Evolutionary conservation across 352 stramenopile species (phyloP).

Genomic region (Globisporangium ultimum): DNA sequence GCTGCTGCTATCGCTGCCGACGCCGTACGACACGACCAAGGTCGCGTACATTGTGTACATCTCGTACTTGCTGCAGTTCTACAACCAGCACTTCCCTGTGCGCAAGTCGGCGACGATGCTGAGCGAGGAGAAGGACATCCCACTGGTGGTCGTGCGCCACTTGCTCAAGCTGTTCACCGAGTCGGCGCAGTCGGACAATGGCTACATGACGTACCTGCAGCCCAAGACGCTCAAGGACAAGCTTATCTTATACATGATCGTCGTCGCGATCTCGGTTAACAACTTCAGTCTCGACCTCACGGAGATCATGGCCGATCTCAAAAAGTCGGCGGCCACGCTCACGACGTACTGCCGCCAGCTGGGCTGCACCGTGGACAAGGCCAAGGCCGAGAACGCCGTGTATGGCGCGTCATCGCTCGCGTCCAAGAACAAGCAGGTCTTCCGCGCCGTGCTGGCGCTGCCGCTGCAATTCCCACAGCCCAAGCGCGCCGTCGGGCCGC

Average conservation of each 20-base stretch:
- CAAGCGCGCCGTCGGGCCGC: conserved; percentile 50
- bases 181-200: conserved; percentile 43
- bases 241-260: conserved; percentile 70
- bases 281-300: conserved; percentile 74
- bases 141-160: conserved; percentile 65
- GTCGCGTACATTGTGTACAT: conserved; percentile 72
- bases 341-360: conserved; percentile 67
- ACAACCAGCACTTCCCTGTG: conserved; percentile 55
- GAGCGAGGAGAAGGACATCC: conserved; percentile 74
- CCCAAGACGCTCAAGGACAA: conserved; percentile 83
- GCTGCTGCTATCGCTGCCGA: conserved; percentile 62
- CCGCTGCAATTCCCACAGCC: conserved; percentile 71
- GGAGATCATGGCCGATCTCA: conserved; percentile 64
- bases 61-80: conserved; percentile 69
- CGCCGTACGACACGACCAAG: conserved; percentile 68
- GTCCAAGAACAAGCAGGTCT: conserved; percentile 64
- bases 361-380: conserved; percentile 71
- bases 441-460: conserved; percentile 68
- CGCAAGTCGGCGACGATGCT: conserved; percentile 62
- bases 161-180: conserved; percentile 72
- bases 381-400: conserved; percentile 53
- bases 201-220: conserved; percentile 65
- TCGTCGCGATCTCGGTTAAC: conserved; percentile 72
- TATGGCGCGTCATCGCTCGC: conserved; percentile 45
- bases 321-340: conserved; percentile 46